phyloP scores from a whole-genome alignment of 1,139 yeast species.

The Groenewaldozyma sp. region DNA sequence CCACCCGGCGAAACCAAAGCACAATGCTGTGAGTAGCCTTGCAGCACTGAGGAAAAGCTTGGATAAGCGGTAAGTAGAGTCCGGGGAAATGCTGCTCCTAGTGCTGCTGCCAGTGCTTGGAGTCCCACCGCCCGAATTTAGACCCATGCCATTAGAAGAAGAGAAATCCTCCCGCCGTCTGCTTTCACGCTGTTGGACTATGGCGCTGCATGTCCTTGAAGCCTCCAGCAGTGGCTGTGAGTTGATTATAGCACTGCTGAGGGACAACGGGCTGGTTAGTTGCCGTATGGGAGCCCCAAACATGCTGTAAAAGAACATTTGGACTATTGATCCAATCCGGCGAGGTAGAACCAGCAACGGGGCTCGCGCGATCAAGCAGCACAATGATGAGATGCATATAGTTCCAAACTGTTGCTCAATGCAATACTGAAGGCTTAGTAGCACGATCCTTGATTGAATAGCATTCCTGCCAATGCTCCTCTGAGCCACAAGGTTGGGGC shows the following conservation, averaged over 20 bases:
- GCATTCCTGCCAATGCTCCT: conserved; percentile 24
- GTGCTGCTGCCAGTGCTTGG: not conserved
- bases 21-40: conserved; percentile 30
- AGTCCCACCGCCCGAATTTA: conserved; percentile 1
- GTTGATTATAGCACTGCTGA: conserved; percentile 31
- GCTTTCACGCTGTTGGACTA: too few species aligned
- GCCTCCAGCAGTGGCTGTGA: conserved; percentile 27
- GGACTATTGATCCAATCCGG: conserved; percentile 21
- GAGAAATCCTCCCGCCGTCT: too few species aligned
- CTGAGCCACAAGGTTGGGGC: conserved; percentile 19
- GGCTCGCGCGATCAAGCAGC: conserved; percentile 27
- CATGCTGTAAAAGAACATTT: conserved; percentile 21
- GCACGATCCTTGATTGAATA: conserved; percentile 4
- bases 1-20: conserved; percentile 34
- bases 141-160: conserved; percentile 2
- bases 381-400: conserved; percentile 30
- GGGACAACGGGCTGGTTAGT: conserved; percentile 31
- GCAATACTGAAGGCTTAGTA: not conserved
- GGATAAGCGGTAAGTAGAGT: conserved; percentile 29
- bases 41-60: conserved; percentile 33
- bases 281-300: conserved; percentile 24
- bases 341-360: conserved; percentile 32
- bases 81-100: conserved; percentile 14
- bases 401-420: conserved; percentile 28
- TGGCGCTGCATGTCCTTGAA: conserved; percentile 22